Base-by-base conservation (phyloP, 2,329 filamentous ascomycete species). In the Sporothrix pseudoabietina region DNA sequence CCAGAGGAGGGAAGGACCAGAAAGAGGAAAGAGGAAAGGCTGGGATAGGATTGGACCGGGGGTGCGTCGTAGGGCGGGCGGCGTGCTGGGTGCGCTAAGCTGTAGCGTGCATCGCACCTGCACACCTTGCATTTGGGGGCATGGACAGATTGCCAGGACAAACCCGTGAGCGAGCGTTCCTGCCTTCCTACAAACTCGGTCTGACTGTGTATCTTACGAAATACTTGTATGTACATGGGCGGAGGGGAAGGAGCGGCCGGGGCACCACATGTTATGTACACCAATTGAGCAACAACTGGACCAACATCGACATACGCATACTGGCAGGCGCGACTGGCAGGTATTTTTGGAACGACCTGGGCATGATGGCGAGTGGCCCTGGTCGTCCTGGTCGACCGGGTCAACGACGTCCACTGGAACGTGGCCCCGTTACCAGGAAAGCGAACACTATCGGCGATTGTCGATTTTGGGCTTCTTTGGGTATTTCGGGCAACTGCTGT, bases 41-140 rank as follows among this genome's bases (percentile, higher is more conserved):
- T 74, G 72, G 72, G 72, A 55, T 69, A 41, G 57, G 61, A 47
- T 57, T 70, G 68, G 68, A 57, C 54, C 10, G 32, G 68, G 68
- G 68, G 30, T 19, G 10, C 35, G 49, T 61, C 44, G 19, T 44
- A 26, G n/a, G 59, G 59, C 59, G 59, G 59, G 59, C 59, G 35
- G n/a, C 39, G 55, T 39, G 59, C 59, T 65, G 59, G 41, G 59
- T 35, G 55, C 55, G 30, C 55, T 59, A 59, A 59, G n/a, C 19
- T 59, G 55, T 59, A 59, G 55, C 52, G 44, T 52, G 47, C 49
- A 41, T 14, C 22, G 26, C 10, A 30, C 30, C 47, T 30, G 44
- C 26, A 35, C 44, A 49, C 44, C 26, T 52, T 54, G 35, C 44
- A 35, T 49, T 69, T 63, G 59, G 44, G 41, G 9, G 35, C 59